A percentile compares a stretch with the other conserved stretches of the same genome.
Conservation (phyloP, 306 rosid genomes). For the Prunus mume region DNA sequence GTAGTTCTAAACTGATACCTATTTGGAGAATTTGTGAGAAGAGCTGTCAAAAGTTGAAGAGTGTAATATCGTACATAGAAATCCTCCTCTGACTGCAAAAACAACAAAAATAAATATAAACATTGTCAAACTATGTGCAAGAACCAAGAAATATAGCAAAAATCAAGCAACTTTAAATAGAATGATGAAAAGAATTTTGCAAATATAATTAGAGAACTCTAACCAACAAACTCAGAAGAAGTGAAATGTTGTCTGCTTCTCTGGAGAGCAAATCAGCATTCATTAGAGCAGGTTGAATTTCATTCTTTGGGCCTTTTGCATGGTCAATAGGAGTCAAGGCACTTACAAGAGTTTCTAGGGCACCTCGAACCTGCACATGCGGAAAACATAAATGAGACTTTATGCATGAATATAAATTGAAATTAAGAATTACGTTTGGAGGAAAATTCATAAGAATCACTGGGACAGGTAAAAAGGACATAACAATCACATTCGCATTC, state of each 20-base stretch:
- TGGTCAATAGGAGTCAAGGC: constrained; percentile 84
- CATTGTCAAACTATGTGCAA: constrained; percentile 5
- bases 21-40: constrained; percentile 76
- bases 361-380: constrained; percentile 75
- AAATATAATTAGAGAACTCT: constrained; percentile 28
- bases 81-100: constrained; percentile 85
- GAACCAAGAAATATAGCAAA: constrained; percentile 11
- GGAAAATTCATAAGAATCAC: not conserved
- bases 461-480: not conserved
- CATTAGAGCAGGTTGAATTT: constrained; percentile 83
- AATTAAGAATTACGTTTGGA: not conserved
- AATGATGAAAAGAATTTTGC: not conserved
- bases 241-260: constrained; percentile 82
- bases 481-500: not conserved
- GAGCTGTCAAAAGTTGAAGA: constrained; percentile 88
- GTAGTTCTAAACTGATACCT: constrained; percentile 50
- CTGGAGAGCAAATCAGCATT: constrained; percentile 87
- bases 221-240: constrained; percentile 90
- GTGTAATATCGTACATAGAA: constrained; percentile 92
- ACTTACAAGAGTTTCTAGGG: constrained; percentile 82
- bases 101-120: constrained; percentile 13
- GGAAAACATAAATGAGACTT: constrained; percentile 15
- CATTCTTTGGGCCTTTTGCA: constrained; percentile 61
- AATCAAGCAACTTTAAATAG: not conserved
- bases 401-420: not conserved